Evolutionary conservation across 495 filamentous ascomycete genomes (phyloP), one percentile per base, ranked within the genome.

Genomic region (Staphylotrichum longicolle): DNA sequence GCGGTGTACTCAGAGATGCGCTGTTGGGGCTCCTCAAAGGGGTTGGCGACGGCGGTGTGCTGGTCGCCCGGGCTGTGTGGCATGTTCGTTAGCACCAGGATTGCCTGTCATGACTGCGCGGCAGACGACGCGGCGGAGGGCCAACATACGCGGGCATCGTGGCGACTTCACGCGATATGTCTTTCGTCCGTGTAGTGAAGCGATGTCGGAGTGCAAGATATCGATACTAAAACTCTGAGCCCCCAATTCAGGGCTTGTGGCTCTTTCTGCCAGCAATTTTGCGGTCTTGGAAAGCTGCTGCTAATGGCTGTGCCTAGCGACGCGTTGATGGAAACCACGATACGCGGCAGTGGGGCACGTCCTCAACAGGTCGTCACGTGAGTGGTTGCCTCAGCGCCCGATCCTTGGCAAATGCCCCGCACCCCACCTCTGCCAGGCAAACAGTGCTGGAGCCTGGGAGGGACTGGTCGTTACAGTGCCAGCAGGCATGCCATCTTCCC

Each of bases 1-100:
- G 92, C 90, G 2, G 93, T 96, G 74, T 89, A 98, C 66, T 89
- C 86, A 63, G 74, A 86, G 8, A 94, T 82, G 9, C 83, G 83
- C 33, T 80, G 84, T 69, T 80, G 80, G 4, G 75, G 71, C 57
- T 92, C 89, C 67, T 88, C 86, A 69, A 92, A 96, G 20, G 92
- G 91, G 67, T 96, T 96, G 55, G 75, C 68, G 44, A 77, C 69
- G 50, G 54, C 50, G 30, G 67, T 75, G 78, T 94, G 88, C 77
- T 94, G 90, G 72, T 93, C 90, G 65, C 90, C 91, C 65, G 87
- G 85, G 67, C 91, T 95, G 71, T 61, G 65, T 39, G 39, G 7
- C 7, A 61, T 32, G 15, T 8, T 14, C 12, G 44, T 79, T 51
- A 70, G 66, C 58, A 27, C 33, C 12, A 5, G 10, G 7, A 33